Evolutionary conservation across 495 filamentous ascomycete genomes (phyloP).

Genomic region (Massariosphaeria phaeospora): DNA sequence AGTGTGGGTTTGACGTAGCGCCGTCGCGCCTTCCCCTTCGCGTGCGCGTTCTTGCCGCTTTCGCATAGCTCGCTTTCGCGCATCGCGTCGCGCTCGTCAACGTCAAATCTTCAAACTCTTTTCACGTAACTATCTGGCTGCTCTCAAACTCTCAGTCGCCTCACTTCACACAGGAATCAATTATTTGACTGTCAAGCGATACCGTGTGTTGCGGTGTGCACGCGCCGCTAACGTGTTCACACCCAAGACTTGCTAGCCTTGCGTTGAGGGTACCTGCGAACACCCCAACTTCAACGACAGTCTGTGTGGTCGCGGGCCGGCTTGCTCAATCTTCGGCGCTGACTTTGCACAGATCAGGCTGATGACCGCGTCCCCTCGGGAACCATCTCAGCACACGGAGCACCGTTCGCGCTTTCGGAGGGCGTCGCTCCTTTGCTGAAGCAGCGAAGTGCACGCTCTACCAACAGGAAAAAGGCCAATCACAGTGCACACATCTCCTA

Average conservation of each 20-base stretch:
- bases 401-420: constrained; percentile 3
- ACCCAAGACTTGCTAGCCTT: not conserved
- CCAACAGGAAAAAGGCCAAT: too few species aligned
- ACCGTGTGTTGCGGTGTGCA: not conserved
- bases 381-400: constrained; percentile 6
- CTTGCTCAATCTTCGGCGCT: not conserved
- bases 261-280: not conserved
- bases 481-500: not conserved
- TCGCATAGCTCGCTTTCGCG: not conserved
- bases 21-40: not conserved
- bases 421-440: constrained; percentile 6
- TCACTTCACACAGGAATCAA: not conserved
- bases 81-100: not conserved
- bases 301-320: not conserved
- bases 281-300: not conserved
- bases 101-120: constrained; percentile 8
- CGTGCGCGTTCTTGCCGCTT: not conserved
- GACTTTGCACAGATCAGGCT: not conserved
- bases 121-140: not conserved
- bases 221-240: too few species aligned
- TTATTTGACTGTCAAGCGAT: not conserved
- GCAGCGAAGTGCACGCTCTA: not conserved
- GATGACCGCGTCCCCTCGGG: not conserved
- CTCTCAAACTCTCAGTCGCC: not conserved
- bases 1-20: not conserved